Conservation (phyloP, 2,329 filamentous ascomycete species). For the Fusarium domesticum region DNA sequence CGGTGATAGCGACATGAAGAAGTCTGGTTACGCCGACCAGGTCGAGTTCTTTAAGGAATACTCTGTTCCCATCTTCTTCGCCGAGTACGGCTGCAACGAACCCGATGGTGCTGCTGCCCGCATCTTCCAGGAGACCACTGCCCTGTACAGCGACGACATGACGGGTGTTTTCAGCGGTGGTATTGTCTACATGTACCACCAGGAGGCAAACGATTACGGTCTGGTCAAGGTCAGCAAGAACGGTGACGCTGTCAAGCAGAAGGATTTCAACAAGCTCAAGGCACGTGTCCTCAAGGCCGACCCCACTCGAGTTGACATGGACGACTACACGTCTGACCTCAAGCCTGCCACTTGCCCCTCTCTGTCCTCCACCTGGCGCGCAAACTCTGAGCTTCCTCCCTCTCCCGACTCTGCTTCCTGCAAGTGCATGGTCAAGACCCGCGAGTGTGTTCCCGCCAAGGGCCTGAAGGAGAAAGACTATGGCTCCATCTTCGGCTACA, state of each 20-base stretch:
- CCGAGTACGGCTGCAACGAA: constrained; percentile 95
- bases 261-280: constrained; percentile 73
- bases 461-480: constrained; percentile 57
- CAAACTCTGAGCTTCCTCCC: constrained; percentile 68
- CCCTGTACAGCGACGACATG: constrained; percentile 81
- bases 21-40: constrained; percentile 78
- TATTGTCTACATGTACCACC: constrained; percentile 98
- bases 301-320: constrained; percentile 63
- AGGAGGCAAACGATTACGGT: constrained; percentile 87
- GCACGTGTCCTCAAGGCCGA: constrained; percentile 65
- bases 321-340: constrained; percentile 72
- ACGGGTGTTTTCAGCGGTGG: constrained; percentile 85
- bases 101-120: constrained; percentile 59
- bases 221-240: constrained; percentile 60
- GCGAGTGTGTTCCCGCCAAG: constrained; percentile 66
- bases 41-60: constrained; percentile 85
- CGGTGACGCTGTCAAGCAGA: constrained; percentile 60
- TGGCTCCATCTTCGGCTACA: constrained; percentile 67
- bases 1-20: constrained; percentile 71
- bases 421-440: constrained; percentile 75
- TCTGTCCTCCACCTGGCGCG: constrained; percentile 61
- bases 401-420: constrained; percentile 76
- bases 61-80: constrained; percentile 95
- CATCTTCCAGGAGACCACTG: constrained; percentile 78
- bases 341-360: constrained; percentile 69